These are phyloP conservation scores for Fusarium sambucinum DNA, from an alignment of 2,329 filamentous ascomycete species.

Conservation along the genomic window DNA sequence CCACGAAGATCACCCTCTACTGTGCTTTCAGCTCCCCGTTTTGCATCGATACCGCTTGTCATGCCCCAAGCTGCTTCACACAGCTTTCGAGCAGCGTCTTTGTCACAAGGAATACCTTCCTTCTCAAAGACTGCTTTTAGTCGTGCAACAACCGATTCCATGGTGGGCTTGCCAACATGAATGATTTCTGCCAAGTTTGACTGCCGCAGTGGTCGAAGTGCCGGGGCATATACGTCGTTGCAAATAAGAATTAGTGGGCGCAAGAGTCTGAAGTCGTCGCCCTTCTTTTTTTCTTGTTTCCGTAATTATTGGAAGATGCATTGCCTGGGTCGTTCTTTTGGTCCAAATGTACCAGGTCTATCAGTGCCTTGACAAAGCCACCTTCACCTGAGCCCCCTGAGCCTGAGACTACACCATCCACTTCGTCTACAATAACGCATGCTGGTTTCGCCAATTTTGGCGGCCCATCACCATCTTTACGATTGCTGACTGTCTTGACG, in stretches of 20 bases:
- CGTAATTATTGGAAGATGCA: conserved; percentile 39
- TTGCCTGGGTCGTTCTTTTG: conserved; percentile 74
- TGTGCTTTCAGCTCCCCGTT: conserved; percentile 74
- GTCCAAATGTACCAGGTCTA: conserved; percentile 88
- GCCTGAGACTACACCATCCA: conserved; percentile 91
- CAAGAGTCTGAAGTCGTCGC: conserved; percentile 87
- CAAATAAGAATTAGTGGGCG: conserved; percentile 93
- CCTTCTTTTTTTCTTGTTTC: conserved; percentile 73
- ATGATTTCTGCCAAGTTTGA: conserved; percentile 89
- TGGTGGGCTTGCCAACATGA: conserved; percentile 86
- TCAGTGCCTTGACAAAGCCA: conserved; percentile 93
- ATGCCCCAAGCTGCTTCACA: conserved; percentile 89
- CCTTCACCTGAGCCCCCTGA: conserved; percentile 84
- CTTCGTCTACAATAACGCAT: conserved; percentile 95
- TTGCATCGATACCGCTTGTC: conserved; percentile 76
- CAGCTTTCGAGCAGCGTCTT: conserved; percentile 85
- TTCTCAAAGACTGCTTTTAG: conserved; percentile 88
- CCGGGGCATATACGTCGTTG: conserved; percentile 95
- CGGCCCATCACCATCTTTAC: conserved; percentile 65
- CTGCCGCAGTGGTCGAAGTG: conserved; percentile 86
- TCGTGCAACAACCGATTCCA: conserved; percentile 86
- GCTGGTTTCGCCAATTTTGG: conserved; percentile 85
- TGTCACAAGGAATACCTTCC: conserved; percentile 89
- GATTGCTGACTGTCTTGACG: conserved; percentile 79
- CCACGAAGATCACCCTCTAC: conserved; percentile 81